Evolutionary conservation across 257 asterid species (phyloP).

Genomic region (Osmanthus fragrans): DNA sequence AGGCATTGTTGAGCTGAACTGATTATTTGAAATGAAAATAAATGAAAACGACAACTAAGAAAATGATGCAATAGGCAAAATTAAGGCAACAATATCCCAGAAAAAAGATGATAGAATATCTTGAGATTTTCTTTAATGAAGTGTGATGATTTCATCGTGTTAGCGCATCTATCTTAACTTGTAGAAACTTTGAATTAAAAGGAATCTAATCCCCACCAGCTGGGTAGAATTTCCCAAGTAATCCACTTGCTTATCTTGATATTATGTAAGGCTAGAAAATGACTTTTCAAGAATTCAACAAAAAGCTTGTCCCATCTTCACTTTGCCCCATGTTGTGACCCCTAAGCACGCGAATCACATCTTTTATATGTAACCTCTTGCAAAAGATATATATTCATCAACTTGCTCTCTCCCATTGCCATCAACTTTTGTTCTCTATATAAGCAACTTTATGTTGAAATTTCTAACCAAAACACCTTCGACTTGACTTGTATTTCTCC

Average conservation of each 20-base stretch:
- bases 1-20: too few species aligned
- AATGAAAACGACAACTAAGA: too few species aligned
- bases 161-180: slow-evolving; percentile 45
- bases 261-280: slow-evolving; percentile 40
- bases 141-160: slow-evolving; percentile 32
- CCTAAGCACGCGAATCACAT: slow-evolving; percentile 36
- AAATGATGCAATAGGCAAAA: too few species aligned
- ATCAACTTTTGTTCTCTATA: slow-evolving; percentile 38
- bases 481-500: slow-evolving; percentile 28
- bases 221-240: slow-evolving; percentile 34
- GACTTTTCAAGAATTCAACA: slow-evolving; percentile 35
- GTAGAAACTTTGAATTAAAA: slow-evolving; percentile 34
- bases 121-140: slow-evolving; percentile 7
- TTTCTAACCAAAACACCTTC: slow-evolving; percentile 38
- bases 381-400: slow-evolving; percentile 31
- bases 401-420: slow-evolving; percentile 33
- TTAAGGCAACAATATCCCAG: too few species aligned
- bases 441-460: slow-evolving; percentile 33
- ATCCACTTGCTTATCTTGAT: slow-evolving; percentile 53
- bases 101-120: too few species aligned
- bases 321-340: neutral
- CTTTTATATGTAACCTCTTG: slow-evolving; percentile 12
- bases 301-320: slow-evolving; percentile 15
- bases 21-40: too few species aligned
- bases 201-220: slow-evolving; percentile 70